A percentile compares a stretch with the other conserved stretches of the same genome.
phyloP scores from a whole-genome alignment of 306 rosid genomes.

The Glycyrrhiza uralensis region DNA sequence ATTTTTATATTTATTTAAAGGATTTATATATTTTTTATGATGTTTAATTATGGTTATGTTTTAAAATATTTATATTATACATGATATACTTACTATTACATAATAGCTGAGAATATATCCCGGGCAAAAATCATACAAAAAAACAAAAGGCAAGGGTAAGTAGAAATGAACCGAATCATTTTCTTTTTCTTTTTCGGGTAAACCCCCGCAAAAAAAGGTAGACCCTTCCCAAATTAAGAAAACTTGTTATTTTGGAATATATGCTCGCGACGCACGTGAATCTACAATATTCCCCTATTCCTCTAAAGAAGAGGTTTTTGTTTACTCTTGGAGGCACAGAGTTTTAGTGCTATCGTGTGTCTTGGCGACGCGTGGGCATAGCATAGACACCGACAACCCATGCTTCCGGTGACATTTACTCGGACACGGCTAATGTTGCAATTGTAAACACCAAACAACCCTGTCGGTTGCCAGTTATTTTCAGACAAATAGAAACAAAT shows the following conservation, averaged over 20 bases:
- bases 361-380: slow-evolving; percentile 32
- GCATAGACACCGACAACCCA: slow-evolving; percentile 43
- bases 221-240: slow-evolving; percentile 50
- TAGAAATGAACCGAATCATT: slow-evolving; percentile 36
- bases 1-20: no score
- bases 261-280: slow-evolving; percentile 40
- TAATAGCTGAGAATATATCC: neutral
- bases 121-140: slow-evolving; percentile 18
- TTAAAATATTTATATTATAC: no score
- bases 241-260: slow-evolving; percentile 50
- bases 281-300: neutral
- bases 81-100: no score
- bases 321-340: slow-evolving; percentile 18
- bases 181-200: slow-evolving; percentile 59
- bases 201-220: slow-evolving; percentile 26
- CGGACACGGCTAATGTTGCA: neutral
- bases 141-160: neutral
- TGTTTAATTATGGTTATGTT: no score
- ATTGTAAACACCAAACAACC: slow-evolving; percentile 40
- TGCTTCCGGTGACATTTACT: slow-evolving; percentile 47
- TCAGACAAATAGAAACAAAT: slow-evolving; percentile 24
- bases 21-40: no score
- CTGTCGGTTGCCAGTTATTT: slow-evolving; percentile 69
- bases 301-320: neutral
- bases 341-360: neutral